phyloP scores from a whole-genome alignment of 805 yeast species.

The Starmerella vitae region DNA sequence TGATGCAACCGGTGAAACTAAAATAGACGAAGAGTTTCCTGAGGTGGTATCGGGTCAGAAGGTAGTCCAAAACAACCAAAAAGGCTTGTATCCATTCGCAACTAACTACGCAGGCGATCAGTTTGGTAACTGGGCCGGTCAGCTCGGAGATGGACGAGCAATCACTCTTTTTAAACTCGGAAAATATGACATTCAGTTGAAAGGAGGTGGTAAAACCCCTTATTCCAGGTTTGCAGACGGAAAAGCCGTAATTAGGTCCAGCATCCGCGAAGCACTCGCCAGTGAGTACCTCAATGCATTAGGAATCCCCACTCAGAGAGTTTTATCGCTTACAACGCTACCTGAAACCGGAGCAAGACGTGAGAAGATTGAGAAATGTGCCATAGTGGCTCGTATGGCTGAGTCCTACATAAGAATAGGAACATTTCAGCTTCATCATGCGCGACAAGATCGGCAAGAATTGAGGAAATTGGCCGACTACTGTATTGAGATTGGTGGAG shows the following conservation, averaged over 20 bases:
- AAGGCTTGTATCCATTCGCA: slow-evolving; percentile 60
- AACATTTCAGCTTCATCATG: slow-evolving; percentile 67
- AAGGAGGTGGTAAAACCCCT: slow-evolving; percentile 89
- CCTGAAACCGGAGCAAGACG: slow-evolving; percentile 72
- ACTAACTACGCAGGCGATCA: slow-evolving; percentile 94
- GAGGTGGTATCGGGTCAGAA: slow-evolving; percentile 49
- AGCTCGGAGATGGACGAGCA: slow-evolving; percentile 91
- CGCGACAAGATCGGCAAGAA: slow-evolving; percentile 55
- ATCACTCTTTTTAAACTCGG: slow-evolving; percentile 62
- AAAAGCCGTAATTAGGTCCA: slow-evolving; percentile 77
- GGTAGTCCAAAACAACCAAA: slow-evolving; percentile 29
- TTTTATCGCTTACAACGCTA: slow-evolving; percentile 53
- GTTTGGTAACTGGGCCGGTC: slow-evolving; percentile 94
- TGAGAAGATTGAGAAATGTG: slow-evolving; percentile 61
- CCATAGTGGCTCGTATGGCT: slow-evolving; percentile 71
- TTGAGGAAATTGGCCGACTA: slow-evolving; percentile 54
- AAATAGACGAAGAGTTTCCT: slow-evolving; percentile 35
- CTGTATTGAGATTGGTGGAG: slow-evolving; percentile 38
- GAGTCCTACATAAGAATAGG: slow-evolving; percentile 82
- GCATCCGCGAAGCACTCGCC: slow-evolving; percentile 74
- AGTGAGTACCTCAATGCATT: slow-evolving; percentile 70
- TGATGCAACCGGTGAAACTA: slow-evolving; percentile 43
- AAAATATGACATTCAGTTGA: slow-evolving; percentile 59
- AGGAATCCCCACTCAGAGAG: slow-evolving; percentile 79
- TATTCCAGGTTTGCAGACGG: slow-evolving; percentile 94